These are phyloP conservation scores for Escallonia herrerae DNA, from an alignment of 129 eudicot species.

Conservation along the genomic window DNA sequence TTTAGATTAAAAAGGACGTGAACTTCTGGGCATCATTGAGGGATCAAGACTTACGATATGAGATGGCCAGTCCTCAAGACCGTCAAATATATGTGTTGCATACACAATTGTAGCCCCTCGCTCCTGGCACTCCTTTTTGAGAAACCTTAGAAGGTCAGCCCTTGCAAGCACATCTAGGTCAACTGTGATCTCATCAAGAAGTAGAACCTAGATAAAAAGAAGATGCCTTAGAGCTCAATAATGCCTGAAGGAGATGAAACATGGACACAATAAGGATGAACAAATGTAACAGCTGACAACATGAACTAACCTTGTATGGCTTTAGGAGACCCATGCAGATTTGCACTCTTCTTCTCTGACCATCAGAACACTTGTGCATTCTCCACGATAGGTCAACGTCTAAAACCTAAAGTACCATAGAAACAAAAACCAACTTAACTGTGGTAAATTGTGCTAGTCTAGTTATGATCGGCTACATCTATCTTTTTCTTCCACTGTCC, in stretches of 20 bases:
- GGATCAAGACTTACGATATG: conserved; percentile 47
- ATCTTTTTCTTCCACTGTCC: too few relatives aligned
- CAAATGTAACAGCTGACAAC: too few relatives aligned
- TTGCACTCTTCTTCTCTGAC: conserved; percentile 96
- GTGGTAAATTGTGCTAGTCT: too few relatives aligned
- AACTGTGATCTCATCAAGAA: conserved; percentile 97
- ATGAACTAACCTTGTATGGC: conserved; percentile 70
- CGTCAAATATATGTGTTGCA: conserved; percentile 97
- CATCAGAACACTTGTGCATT: conserved; percentile 92
- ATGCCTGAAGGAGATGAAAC: too few relatives aligned
- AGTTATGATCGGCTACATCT: too few relatives aligned
- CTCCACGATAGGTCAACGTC: conserved; percentile 90
- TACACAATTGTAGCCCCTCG: conserved; percentile 82
- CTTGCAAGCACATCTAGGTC: conserved; percentile 97
- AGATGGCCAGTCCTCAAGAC: conserved; percentile 96
- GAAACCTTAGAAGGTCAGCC: conserved; percentile 83
- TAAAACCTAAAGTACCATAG: conserved; percentile 43
- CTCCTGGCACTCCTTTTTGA: conserved; percentile 78
- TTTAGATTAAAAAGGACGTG: not conserved
- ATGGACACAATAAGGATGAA: too few relatives aligned
- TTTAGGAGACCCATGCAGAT: conserved; percentile 96
- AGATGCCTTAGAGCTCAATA: not conserved
- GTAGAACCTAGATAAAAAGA: conserved; percentile 60
- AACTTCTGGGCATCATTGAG: too few relatives aligned
- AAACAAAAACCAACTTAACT: too few relatives aligned